Evolutionary conservation across 23 red algal genomes (phyloP).

Genomic region (Agarophyton chilense): DNA sequence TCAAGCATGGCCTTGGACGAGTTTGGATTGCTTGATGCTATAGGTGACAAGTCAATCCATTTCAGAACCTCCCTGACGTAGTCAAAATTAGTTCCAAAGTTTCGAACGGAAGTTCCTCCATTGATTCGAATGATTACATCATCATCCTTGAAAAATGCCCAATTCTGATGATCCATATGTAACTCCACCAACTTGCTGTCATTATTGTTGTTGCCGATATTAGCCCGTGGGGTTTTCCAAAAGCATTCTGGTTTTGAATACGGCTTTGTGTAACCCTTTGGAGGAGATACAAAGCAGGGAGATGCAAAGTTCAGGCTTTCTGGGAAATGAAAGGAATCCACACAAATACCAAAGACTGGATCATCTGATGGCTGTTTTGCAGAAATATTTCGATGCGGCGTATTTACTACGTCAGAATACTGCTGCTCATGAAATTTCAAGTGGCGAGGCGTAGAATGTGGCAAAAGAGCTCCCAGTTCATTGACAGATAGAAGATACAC

Average conservation of each 20-base stretch:
- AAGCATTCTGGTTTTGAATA: background rate
- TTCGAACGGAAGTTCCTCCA: conserved; percentile 19
- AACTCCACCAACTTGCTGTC: background rate
- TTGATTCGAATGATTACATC: background rate
- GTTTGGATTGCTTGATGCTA: background rate
- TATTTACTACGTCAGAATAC: background rate
- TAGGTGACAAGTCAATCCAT: conserved; percentile 4
- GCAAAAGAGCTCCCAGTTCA: background rate
- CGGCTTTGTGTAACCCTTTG: background rate
- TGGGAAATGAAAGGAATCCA: background rate
- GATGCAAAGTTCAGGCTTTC: background rate
- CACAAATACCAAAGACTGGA: background rate
- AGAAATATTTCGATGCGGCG: too few species aligned
- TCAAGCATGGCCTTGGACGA: conserved; percentile 17
- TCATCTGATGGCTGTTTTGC: background rate
- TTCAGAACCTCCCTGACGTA: background rate
- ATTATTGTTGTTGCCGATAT: background rate
- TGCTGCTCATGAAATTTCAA: background rate
- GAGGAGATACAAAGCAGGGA: conserved; percentile 20
- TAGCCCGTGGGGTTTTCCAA: conserved; percentile 11
- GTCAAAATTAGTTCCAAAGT: conserved; percentile 13
- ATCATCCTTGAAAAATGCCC: conserved; percentile 13
- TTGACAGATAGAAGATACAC: background rate
- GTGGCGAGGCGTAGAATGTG: background rate
- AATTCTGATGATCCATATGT: conserved; percentile 10